Evolutionary conservation across 2,329 filamentous ascomycete genomes (phyloP).

Genomic region (Diaporthe humulicola): DNA sequence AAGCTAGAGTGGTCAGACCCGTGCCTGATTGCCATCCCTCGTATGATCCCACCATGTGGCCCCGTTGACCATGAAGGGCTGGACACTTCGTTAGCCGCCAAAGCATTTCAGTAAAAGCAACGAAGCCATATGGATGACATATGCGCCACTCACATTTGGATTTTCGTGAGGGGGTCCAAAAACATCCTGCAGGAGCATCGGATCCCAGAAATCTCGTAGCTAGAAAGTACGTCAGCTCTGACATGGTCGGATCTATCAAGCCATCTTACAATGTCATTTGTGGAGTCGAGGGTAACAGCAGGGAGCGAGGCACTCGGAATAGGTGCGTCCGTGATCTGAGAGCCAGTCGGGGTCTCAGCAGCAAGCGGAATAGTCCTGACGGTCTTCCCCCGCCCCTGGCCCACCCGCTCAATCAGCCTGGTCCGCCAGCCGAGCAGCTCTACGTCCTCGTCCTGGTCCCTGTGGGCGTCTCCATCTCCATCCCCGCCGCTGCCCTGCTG

Average conservation of each 20-base stretch:
- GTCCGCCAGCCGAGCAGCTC: slow-evolving; percentile 31
- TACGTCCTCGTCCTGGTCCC: slow-evolving; percentile 18
- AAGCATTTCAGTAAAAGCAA: too few species aligned
- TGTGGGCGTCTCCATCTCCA: not conserved
- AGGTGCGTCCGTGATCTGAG: not conserved
- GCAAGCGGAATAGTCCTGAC: slow-evolving; percentile 23
- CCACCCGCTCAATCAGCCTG: slow-evolving; percentile 32
- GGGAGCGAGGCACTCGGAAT: not conserved
- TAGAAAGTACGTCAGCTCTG: not conserved
- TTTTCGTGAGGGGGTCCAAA: not conserved
- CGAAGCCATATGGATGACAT: too few species aligned
- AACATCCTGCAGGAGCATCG: slow-evolving; percentile 11
- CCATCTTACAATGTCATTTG: not conserved
- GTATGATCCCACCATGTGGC: slow-evolving; percentile 12
- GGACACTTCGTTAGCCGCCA: not conserved
- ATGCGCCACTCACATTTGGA: not conserved
- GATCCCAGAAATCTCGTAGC: slow-evolving; percentile 11
- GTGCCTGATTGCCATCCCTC: not conserved
- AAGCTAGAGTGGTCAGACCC: not conserved
- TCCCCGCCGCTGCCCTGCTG: not conserved
- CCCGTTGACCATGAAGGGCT: slow-evolving; percentile 14
- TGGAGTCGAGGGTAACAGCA: not conserved
- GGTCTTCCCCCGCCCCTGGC: slow-evolving; percentile 12
- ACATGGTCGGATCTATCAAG: too few species aligned
- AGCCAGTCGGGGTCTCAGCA: not conserved